Base-by-base conservation (phyloP, 805 yeast genomes). In the Candida corydali region DNA sequence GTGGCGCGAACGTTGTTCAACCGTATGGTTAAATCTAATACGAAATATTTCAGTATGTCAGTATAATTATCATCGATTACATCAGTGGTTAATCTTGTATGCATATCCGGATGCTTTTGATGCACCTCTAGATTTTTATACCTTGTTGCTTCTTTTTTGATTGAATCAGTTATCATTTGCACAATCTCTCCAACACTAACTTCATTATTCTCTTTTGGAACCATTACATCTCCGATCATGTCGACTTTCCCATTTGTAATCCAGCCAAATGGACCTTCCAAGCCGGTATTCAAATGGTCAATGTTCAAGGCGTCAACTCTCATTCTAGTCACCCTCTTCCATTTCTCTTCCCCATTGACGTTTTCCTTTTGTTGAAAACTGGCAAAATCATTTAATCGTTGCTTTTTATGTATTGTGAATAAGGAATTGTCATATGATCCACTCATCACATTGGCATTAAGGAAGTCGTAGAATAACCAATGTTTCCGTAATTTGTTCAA, bases 221-320 rank as follows among this genome's bases (percentile, higher is more conserved):
- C 79, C 72, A 81, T 76, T 12, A 91, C 78, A 53, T 93, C 97
- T 6, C 96, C 97, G 44, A 86, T 65, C 80, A 93, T 82, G 58
- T 93, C 97, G 16, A 91, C 98, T 35, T 79, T 79, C 10, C 99
- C 98, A 43, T 76, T 73, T 5, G 86, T 79, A 38, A 93, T 91
- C 99, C 99, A 93, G 5, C 98, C 97, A 59, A 93, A 87, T 9
- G 98, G 96, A 0, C 99, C 98, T 37, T 80, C 80, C 39, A 86
- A 73, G 0, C 97, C 98, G 1, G 86, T 76, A 54, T 93, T 93
- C 40, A 93, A 62, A 59, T 93, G 98, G 47, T 91, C 95, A 26
- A 93, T 75, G 52, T 79, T 81, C 38, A 93, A 73, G 19, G 87
- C 80, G 54, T 93, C 98, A 25, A 89, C 82, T 34, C 98, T 65